Base-by-base conservation (phyloP, 2,329 filamentous ascomycete genomes). In the Botrytis sinoallii region DNA sequence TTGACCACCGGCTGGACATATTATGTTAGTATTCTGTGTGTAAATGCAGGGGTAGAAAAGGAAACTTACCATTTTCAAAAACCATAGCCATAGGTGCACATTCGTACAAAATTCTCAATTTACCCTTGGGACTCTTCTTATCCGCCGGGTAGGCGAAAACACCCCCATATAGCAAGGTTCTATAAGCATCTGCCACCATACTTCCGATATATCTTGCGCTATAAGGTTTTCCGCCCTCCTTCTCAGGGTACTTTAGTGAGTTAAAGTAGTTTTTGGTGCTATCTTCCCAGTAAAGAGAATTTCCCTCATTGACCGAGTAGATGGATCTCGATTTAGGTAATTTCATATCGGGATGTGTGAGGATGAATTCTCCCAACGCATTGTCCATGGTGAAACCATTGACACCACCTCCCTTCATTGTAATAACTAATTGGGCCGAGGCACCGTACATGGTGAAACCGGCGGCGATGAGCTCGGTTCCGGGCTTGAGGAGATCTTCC, bases 381-480 rank as follows among this genome's bases (percentile, higher is more conserved):
- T 93, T 97, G 86, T 99, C 96, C 80, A 99, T 90, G 40, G 96
- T 99, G 88, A 99, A 99, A 80, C 96, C 96, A 84, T 98, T 98
- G 84, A 99, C 96, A 75, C 85, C 89, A 77, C 95, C 93, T 78
- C 91, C 93, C 84, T 92, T 93, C 94, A 98, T 98, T 78, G 96
- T 99, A 82, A 99, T 92, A 80, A 99, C 96, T 64, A 99, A 88
- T 86, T 98, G 95, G 6, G 96, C 91, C 4, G 95, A 98, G 78
- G 96, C 96, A 81, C 96, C 96, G 85, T 99, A 99, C 96, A 99
- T 99, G 84, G 96, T 99, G 88, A 99, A 99, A n/a, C 96, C 96
- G 35, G 93, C 91, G 52, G 96, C 95, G 32, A 98, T 89, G 77
- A 98, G 89, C 84, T 98, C 95, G 2, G 93, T 95, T 73, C 96